Percentiles rank a stretch among this genome's conserved stretches.
phyloP scores from a whole-genome alignment of 768 basidiomycete genomes.

The Kwoniella shandongensis region DNA sequence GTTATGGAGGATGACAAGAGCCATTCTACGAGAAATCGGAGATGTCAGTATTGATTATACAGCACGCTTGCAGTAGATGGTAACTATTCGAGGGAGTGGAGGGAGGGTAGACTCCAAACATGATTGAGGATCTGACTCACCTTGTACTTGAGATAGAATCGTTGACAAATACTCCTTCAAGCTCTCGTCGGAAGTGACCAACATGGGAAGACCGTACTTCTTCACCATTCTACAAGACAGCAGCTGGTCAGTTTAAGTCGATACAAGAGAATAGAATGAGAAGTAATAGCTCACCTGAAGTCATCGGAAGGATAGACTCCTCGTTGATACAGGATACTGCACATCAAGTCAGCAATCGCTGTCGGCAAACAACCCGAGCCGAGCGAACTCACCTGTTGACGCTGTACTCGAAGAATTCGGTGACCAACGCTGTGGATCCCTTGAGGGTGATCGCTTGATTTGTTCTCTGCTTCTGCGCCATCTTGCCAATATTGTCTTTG shows the following conservation, averaged over 20 bases:
- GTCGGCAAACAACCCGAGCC: constrained; percentile 11
- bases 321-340: constrained; percentile 90
- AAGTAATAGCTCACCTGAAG: constrained; percentile 58
- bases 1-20: constrained; percentile 87
- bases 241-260: background rate
- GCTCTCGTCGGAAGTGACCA: constrained; percentile 89
- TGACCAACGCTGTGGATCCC: constrained; percentile 87
- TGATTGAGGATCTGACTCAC: constrained; percentile 60
- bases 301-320: constrained; percentile 97
- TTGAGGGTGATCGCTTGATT: constrained; percentile 77
- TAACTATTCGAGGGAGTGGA: too few relatives aligned
- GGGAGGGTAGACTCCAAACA: too few relatives aligned
- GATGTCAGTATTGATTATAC: background rate
- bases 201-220: constrained; percentile 94
- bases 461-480: constrained; percentile 51
- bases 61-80: too few relatives aligned
- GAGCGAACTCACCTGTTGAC: constrained; percentile 76
- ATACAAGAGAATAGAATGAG: background rate
- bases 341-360: constrained; percentile 10
- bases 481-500: constrained; percentile 15
- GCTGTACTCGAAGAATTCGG: constrained; percentile 99
- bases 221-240: constrained; percentile 71
- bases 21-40: constrained; percentile 67
- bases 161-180: constrained; percentile 93
- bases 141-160: constrained; percentile 86